Evolutionary conservation across 2,329 filamentous ascomycete species (phyloP).

Genomic region (Claviceps sp.): DNA sequence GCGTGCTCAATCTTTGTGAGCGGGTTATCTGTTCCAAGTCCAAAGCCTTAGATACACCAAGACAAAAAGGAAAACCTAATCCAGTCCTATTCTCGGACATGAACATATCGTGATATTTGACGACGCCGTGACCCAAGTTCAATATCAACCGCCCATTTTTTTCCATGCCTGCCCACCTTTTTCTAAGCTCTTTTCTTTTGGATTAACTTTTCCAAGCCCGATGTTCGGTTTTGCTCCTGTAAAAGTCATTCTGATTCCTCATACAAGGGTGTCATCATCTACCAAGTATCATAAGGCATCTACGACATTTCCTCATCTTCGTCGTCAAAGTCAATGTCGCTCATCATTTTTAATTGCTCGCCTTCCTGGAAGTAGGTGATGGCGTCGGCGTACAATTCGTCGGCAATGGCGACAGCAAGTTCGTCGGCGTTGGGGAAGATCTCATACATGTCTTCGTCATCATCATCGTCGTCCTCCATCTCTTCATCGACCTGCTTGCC

Average conservation of each 20-base stretch:
- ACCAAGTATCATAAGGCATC: too few relatives aligned
- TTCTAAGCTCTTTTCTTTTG: not conserved
- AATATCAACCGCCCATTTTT: not conserved
- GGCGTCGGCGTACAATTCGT: slow-evolving; percentile 80
- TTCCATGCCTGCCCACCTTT: not conserved
- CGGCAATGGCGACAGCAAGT: slow-evolving; percentile 64
- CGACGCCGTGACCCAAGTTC: not conserved
- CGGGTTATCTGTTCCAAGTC: slow-evolving; percentile 4
- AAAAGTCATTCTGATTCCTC: too few relatives aligned
- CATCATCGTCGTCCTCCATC: slow-evolving; percentile 39
- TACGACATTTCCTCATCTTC: slow-evolving; percentile 31
- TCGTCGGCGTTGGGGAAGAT: slow-evolving; percentile 83
- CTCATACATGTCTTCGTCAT: slow-evolving; percentile 54
- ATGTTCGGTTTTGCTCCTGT: too few relatives aligned
- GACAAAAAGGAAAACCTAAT: slow-evolving; percentile 9
- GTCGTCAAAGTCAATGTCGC: slow-evolving; percentile 56
- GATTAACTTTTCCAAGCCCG: too few relatives aligned
- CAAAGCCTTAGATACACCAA: slow-evolving; percentile 1
- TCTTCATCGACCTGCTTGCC: slow-evolving; percentile 36
- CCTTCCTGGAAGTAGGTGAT: slow-evolving; percentile 71
- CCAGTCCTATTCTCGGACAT: not conserved
- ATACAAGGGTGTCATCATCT: too few relatives aligned
- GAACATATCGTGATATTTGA: not conserved
- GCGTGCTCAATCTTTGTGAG: slow-evolving; percentile 5
- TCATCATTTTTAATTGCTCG: slow-evolving; percentile 53